Percentiles rank a stretch among this genome's conserved stretches.
phyloP scores from a whole-genome alignment of 306 rosid genomes.

The Acacia crassicarpa region DNA sequence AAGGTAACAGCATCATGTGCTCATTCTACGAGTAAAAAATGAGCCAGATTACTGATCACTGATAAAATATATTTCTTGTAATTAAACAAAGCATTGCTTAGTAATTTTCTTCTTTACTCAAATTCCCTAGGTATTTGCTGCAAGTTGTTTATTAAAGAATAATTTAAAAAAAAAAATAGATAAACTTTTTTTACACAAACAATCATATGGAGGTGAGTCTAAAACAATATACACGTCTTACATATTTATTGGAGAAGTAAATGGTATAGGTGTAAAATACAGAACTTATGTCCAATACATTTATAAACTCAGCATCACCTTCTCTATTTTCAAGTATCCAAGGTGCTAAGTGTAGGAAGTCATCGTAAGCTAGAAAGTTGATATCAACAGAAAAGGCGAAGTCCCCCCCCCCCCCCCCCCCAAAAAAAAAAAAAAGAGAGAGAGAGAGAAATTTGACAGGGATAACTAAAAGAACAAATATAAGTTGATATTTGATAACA shows the following conservation, averaged over 20 bases:
- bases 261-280: too few species aligned
- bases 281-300: background rate
- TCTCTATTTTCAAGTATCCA: background rate
- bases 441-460: background rate
- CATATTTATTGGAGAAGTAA: background rate
- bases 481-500: background rate
- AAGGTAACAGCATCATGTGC: conserved; percentile 10
- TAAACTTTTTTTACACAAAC: background rate
- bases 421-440: too few species aligned
- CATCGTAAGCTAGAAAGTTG: background rate
- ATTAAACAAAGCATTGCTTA: conserved; percentile 2
- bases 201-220: background rate
- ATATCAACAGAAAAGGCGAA: background rate
- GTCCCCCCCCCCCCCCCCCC: too few species aligned
- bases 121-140: background rate
- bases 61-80: conserved; percentile 1
- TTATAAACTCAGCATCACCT: background rate
- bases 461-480: background rate
- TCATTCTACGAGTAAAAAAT: background rate
- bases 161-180: background rate
- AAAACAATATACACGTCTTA: background rate
- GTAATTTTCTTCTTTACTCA: background rate
- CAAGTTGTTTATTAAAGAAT: background rate
- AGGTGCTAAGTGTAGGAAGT: background rate
- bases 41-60: background rate